Conservation (phyloP, 2,329 filamentous ascomycete species). For the Amesomyces nigricolor region DNA sequence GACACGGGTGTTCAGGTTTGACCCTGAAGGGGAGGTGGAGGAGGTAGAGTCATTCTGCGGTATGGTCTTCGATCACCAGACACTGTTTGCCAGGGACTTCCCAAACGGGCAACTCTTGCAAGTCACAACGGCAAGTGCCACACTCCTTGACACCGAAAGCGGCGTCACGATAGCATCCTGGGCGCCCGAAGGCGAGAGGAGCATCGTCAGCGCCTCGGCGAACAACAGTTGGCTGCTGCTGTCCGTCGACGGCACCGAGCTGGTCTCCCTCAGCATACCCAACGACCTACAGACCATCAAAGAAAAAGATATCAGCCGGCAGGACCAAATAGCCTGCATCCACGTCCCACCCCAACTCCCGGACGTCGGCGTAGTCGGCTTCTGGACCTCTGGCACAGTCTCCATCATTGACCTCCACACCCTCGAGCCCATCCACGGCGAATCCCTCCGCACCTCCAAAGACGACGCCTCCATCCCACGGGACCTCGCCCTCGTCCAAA, state of each 20-base stretch:
- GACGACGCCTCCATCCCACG: constrained; percentile 76
- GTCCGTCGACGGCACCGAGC: constrained; percentile 66
- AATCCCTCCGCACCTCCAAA: constrained; percentile 52
- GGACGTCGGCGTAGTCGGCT: constrained; percentile 71
- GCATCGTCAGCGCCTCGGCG: constrained; percentile 73
- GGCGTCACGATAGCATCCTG: constrained; percentile 53
- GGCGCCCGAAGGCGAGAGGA: constrained; percentile 43
- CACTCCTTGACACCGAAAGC: constrained; percentile 57
- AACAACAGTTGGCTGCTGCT: constrained; percentile 66
- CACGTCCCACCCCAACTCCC: constrained; percentile 61
- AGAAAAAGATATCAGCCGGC: constrained; percentile 55
- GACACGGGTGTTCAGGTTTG: constrained; percentile 77
- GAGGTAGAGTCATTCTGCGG: constrained; percentile 74
- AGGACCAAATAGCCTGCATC: constrained; percentile 80
- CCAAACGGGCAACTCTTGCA: constrained; percentile 63
- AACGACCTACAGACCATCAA: constrained; percentile 52
- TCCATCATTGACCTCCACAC: constrained; percentile 65
- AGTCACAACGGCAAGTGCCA: constrained; percentile 60
- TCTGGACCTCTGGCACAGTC: constrained; percentile 79
- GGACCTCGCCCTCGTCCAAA: constrained; percentile 71
- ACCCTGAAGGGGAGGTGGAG: constrained; percentile 69
- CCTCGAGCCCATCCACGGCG: constrained; percentile 57
- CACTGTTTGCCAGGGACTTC: constrained; percentile 65
- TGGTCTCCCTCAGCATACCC: constrained; percentile 63
- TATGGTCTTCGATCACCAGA: constrained; percentile 62